These are phyloP conservation scores for Suillus fuscotomentosus DNA, from an alignment of 768 basidiomycete species.

Conservation along the genomic window DNA sequence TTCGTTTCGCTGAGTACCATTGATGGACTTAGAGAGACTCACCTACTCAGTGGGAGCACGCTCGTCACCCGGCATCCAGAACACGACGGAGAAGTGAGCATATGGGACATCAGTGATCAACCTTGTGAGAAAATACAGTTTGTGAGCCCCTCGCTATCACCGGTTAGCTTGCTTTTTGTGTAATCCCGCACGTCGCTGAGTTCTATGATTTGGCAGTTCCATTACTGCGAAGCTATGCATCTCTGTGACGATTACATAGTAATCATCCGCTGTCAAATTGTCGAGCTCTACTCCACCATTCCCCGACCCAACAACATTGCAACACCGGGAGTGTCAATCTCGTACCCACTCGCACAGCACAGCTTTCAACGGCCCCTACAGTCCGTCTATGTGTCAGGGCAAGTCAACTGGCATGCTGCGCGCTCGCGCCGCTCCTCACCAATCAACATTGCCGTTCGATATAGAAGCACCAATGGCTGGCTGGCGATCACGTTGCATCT, in stretches of 20 bases:
- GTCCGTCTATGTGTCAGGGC: conserved; percentile 40
- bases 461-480: conserved; percentile 62
- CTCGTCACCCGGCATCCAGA: conserved; percentile 37
- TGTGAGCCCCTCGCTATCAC: conserved; percentile 29
- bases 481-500: conserved; percentile 70
- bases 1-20: conserved; percentile 35
- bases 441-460: conserved; percentile 58
- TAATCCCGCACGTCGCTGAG: neutral
- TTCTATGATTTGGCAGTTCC: conserved; percentile 29
- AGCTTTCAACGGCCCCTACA: conserved; percentile 60
- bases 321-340: conserved; percentile 16
- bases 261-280: conserved; percentile 38
- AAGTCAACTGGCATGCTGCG: conserved; percentile 24
- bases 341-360: conserved; percentile 46
- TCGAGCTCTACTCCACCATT: conserved; percentile 43
- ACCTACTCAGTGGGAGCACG: conserved; percentile 35
- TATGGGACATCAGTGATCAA: conserved; percentile 37
- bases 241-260: conserved; percentile 44
- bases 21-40: conserved; percentile 32
- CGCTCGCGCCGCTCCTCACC: conserved; percentile 21
- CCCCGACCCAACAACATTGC: conserved; percentile 21
- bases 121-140: conserved; percentile 32
- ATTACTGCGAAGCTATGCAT: conserved; percentile 37
- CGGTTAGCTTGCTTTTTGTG: conserved; percentile 23
- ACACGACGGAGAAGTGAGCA: conserved; percentile 26